phyloP scores from a whole-genome alignment of 768 basidiomycete genomes.

The Leccinum barrowsii region DNA sequence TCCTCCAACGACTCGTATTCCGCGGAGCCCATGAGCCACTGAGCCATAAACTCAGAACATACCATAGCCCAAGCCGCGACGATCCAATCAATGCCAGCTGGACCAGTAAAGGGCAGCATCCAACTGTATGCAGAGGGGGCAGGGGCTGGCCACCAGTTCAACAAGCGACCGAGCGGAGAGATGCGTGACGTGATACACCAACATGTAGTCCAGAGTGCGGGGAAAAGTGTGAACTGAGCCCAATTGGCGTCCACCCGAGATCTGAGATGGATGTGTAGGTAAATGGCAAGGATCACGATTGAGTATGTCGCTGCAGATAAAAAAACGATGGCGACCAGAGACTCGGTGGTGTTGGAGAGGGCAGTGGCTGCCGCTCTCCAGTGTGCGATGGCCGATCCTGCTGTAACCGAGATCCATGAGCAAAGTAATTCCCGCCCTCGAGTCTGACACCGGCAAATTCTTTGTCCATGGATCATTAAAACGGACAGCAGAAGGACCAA shows the following conservation, averaged over 20 bases:
- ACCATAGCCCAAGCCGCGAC: slow-evolving; percentile 75
- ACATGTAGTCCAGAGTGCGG: slow-evolving; percentile 60
- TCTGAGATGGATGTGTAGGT: slow-evolving; percentile 37
- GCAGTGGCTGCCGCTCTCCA: slow-evolving; percentile 47
- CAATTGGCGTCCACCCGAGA: slow-evolving; percentile 32
- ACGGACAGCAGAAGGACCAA: slow-evolving; percentile 27
- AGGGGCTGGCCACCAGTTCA: slow-evolving; percentile 61
- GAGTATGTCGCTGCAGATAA: slow-evolving; percentile 44
- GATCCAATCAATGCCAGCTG: slow-evolving; percentile 66
- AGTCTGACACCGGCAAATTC: slow-evolving; percentile 27
- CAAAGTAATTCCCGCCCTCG: slow-evolving; percentile 28
- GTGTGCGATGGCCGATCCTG: slow-evolving; percentile 41
- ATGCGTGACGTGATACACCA: slow-evolving; percentile 54
- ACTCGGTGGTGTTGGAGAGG: slow-evolving; percentile 48
- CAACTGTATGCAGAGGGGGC: slow-evolving; percentile 57
- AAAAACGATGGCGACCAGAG: slow-evolving; percentile 43
- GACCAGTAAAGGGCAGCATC: slow-evolving; percentile 56
- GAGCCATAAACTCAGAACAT: slow-evolving; percentile 48
- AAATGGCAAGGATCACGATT: slow-evolving; percentile 39
- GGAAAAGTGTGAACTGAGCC: slow-evolving; percentile 56
- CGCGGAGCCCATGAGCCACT: slow-evolving; percentile 52
- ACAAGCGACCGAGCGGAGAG: slow-evolving; percentile 68
- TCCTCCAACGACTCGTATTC: slow-evolving; percentile 18
- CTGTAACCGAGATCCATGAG: slow-evolving; percentile 37
- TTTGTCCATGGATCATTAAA: slow-evolving; percentile 31